phyloP scores from a whole-genome alignment of 2,329 filamentous ascomycete species.

The Graphilbum ipis-grandicollis region DNA sequence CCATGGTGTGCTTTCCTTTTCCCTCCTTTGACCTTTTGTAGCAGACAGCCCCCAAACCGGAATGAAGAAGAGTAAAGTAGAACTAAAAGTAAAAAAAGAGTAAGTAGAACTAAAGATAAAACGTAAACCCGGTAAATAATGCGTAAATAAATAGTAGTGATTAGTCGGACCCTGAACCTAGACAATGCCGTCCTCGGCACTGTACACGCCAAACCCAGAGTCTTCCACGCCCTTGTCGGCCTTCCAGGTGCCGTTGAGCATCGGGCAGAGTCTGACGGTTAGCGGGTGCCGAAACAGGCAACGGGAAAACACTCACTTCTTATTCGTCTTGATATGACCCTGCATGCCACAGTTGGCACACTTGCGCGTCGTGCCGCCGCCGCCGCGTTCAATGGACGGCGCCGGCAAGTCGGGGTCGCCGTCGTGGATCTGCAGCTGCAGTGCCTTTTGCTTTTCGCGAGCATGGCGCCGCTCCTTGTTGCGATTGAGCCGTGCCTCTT shows the following conservation, averaged over 20 bases:
- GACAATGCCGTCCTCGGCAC: constrained; percentile 4
- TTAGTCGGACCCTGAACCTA: too few relatives aligned
- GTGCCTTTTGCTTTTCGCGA: constrained; percentile 74
- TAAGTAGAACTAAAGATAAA: too few relatives aligned
- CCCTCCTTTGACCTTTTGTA: too few relatives aligned
- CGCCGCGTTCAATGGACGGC: constrained; percentile 32
- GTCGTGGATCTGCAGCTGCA: constrained; percentile 26
- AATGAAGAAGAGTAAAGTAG: too few relatives aligned
- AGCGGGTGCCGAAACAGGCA: too few relatives aligned
- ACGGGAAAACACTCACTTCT: constrained; percentile 63
- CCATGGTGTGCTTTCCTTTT: too few relatives aligned
- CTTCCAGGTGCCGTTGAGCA: constrained; percentile 71
- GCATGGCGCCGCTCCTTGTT: constrained; percentile 83
- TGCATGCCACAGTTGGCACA: constrained; percentile 96
- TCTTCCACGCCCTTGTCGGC: constrained; percentile 38
- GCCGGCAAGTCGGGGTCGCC: constrained; percentile 34
- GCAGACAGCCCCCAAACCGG: too few relatives aligned
- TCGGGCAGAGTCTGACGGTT: constrained; percentile 43
- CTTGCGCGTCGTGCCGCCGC: constrained; percentile 68
- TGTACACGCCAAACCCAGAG: constrained; percentile 39
- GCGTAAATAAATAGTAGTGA: too few relatives aligned
- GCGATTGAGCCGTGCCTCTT: constrained; percentile 69
- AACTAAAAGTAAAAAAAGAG: too few relatives aligned
- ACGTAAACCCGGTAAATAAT: too few relatives aligned
- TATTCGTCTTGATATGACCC: constrained; percentile 97